Evolutionary conservation across 768 basidiomycete genomes (phyloP), one percentile per base, ranked within the genome.

Genomic region (Leccinum truebloodii): DNA sequence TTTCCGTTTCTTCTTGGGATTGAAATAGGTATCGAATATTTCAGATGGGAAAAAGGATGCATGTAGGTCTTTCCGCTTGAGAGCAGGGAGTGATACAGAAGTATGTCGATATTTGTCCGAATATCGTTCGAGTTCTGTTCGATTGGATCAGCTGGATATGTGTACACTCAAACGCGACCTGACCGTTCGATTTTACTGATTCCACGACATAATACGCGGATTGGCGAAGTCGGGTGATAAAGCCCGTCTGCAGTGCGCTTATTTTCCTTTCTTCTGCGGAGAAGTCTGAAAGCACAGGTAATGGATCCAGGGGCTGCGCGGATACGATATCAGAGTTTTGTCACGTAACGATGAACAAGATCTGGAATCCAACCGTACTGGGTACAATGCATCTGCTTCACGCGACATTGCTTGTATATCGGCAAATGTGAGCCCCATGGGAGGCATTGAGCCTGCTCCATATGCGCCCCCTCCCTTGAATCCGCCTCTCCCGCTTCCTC

Each of bases 101-200:
- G 85, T 86, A 3, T 87, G 84, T 7, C 87, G 82, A 71, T 93
- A 92, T 73, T 90, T 91, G 74, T 94, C 92, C 18, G 90, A 92
- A 71, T 92, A 94, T 30, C 89, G 85, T 48, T 88, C 85, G 4
- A 94, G 75, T 48, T 92, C 92, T 90, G 62, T 37, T 61, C 6
- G 14, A 44, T 57, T 35, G 12, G 13, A 48, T 70, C 54, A 66
- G 56, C 8, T 24, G 6, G 12, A 26, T 7, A 50, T 13, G 9
- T 16, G 7, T 8, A 39, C 35, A n/a, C n/a, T 22, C 22, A 26
- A 39, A 51, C 28, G 3, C 18, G 52, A 28, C 64, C 74, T 52
- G 57, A 82, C 81, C 90, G 53, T 80, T 81, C 4, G 88, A 84
- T 74, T 87, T 92, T 12, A 80, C 82, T 41, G 80, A 74, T 73